Evolutionary conservation across 31 red algal genomes (phyloP), one percentile per base, ranked within the genome.

Genomic region (Odonthalia washingtoniensis): DNA sequence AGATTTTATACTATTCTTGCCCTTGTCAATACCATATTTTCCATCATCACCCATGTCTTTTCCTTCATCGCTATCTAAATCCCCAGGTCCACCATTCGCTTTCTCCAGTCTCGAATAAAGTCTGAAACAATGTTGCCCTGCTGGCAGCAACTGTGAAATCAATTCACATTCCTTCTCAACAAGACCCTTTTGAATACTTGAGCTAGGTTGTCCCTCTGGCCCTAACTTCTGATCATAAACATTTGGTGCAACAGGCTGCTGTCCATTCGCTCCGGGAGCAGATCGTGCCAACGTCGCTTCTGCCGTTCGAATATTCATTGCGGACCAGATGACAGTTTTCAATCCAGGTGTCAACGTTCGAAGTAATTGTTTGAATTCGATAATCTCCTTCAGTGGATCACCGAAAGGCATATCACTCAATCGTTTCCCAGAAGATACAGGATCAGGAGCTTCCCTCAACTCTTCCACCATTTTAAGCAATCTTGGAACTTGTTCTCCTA

Each of bases 321-420:
- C 88, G 70, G 93, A 87, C 95, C 95, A 97, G 21, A 97, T 93
- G 37, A 98, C 90, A 1, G 96, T 98, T 72, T 98, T 98, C 28
- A 98, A 83, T 28, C 96, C 96, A 14, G 89, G 92, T 26, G 93
- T 95, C 24, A 98, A 90, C 45, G 96, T 95, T 44, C 83, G 85
- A 12, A 98, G 40, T 62, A 98, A 76, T 21, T 77, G 46, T 74
- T 95, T 95, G 67, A 90, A 89, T 35, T 98, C 96, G 2, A 78
- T 37, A 3, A 95, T 80, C 70, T 98, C 96, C 62, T 92, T 98
- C 64, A 93, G 40, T 6, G 90, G 90, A 68, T 95, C 93, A 6
- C 78, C 93, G 27, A 93, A 39, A 1, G 89, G 81, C 40, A 93
- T 81, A 39, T 93, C 93, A 46, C 85, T 75, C 21, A 92, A 64